Evolutionary conservation across 1,139 yeast species (phyloP).

Genomic region (Magnusiomyces clavatus): DNA sequence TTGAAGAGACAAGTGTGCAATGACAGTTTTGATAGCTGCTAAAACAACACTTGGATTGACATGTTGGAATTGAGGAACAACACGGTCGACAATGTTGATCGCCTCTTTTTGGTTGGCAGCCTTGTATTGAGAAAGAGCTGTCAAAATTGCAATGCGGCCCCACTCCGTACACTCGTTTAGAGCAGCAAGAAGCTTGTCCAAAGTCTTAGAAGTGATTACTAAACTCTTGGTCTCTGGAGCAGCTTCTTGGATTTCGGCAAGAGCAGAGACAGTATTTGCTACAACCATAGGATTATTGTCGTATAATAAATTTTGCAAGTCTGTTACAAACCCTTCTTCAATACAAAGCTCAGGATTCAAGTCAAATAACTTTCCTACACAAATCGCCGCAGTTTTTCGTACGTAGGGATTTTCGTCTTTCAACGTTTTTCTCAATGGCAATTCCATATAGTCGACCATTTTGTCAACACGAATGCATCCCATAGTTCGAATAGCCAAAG

Average conservation of each 20-base stretch:
- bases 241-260: conserved; percentile 72
- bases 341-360: conserved; percentile 72
- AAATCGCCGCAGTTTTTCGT: conserved; percentile 93
- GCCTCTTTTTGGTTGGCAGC: conserved; percentile 59
- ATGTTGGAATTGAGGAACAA: conserved; percentile 93
- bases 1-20: conserved; percentile 59
- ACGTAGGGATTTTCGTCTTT: conserved; percentile 95
- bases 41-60: conserved; percentile 94
- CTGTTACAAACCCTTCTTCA: conserved; percentile 78
- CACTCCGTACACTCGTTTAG: conserved; percentile 97
- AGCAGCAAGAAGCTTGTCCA: conserved; percentile 66
- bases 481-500: conserved; percentile 96
- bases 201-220: conserved; percentile 38
- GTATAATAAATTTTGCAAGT: conserved; percentile 59
- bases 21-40: conserved; percentile 73
- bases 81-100: conserved; percentile 79
- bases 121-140: conserved; percentile 66
- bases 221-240: conserved; percentile 47
- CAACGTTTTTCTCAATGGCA: conserved; percentile 77
- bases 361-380: conserved; percentile 93
- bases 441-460: conserved; percentile 90
- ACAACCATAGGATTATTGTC: conserved; percentile 93
- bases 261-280: conserved; percentile 84
- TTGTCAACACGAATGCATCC: conserved; percentile 94
- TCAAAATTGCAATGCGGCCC: conserved; percentile 90